Conservation (phyloP, 2,329 filamentous ascomycete genomes). For the Xylaria sp. region DNA sequence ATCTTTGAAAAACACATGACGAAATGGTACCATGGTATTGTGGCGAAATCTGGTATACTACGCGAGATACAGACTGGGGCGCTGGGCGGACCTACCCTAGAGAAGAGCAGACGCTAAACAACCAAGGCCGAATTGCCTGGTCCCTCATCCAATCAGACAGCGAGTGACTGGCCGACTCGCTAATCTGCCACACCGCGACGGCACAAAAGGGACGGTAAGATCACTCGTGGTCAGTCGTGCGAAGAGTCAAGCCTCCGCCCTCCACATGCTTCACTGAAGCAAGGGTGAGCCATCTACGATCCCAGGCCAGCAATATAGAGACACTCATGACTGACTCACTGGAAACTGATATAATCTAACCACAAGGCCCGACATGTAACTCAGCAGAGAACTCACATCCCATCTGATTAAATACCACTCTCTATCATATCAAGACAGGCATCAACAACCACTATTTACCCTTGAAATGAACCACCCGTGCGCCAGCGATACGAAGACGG, state of each 20-base stretch:
- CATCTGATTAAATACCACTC: not conserved
- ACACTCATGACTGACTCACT: not conserved
- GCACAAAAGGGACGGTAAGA: not conserved
- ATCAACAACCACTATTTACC: not conserved
- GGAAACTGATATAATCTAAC: not conserved
- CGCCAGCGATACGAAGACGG: not conserved
- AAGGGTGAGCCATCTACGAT: not conserved
- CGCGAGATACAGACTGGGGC: not conserved
- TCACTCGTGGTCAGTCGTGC: not conserved
- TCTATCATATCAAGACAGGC: not conserved
- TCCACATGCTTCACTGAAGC: not conserved
- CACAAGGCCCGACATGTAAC: not conserved
- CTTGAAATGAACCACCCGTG: not conserved
- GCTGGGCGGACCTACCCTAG: conserved; percentile 4
- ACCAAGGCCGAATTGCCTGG: not conserved
- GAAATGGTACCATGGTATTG: not conserved
- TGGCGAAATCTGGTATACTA: too few species aligned
- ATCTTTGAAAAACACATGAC: too few species aligned
- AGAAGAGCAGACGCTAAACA: not conserved
- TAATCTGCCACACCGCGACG: not conserved
- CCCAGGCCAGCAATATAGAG: not conserved
- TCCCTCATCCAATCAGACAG: not conserved
- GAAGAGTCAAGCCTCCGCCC: not conserved
- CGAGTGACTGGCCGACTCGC: not conserved
- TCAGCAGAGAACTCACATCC: not conserved